Base-by-base conservation (phyloP, 2,329 filamentous ascomycete species). In the Fusarium agapanthi region DNA sequence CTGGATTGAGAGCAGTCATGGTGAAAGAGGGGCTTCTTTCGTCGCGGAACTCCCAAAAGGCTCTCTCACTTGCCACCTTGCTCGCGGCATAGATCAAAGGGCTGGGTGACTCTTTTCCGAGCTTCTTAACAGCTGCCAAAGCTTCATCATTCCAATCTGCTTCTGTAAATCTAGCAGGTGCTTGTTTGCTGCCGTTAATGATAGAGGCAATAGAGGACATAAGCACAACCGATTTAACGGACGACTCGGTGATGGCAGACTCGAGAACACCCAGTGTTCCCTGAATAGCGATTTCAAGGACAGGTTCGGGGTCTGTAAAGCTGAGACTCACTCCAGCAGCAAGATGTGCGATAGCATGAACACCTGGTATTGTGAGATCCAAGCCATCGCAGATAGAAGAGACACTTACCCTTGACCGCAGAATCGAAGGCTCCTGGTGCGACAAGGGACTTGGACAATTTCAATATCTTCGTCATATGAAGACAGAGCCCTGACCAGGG, bases 371-470 rank as follows among this genome's bases (percentile, higher is more conserved):
- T 5, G 44, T 75, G 14, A 74, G 70, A 28, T n/a, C n/a, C 16
- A 5, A 48, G 15, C 9, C 4, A 4, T 22, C 11, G 16, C 22
- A 12, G 14, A 20, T 24, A 16, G 10, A 22, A 5, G 41, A 12
- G 7, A 16, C 2, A 35, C 59, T 14, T 60, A 76, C 78, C 81
- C 41, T 78, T 75, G 24, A 84, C 78, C 3, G 79, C 82, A 24
- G 74, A 69, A 69, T 81, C 78, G 62, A 83, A 84, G 14, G 82
- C 82, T 3, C 78, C 76, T 3, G 75, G 54, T 3, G 57, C 75
- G 10, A 77, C 68, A 30, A 84, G 79, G 75, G 1, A 84, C 82
- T 34, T 77, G 55, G 13, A 76, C 63, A n/a, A 68, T 76, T 35
- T 74, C 60, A 16, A 80, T 60, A 35, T 75, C 69, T 20, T 75